Evolutionary conservation across 257 asterid species (phyloP), one percentile per base, ranked within the genome.

Genomic region (Solanum clarkiae): DNA sequence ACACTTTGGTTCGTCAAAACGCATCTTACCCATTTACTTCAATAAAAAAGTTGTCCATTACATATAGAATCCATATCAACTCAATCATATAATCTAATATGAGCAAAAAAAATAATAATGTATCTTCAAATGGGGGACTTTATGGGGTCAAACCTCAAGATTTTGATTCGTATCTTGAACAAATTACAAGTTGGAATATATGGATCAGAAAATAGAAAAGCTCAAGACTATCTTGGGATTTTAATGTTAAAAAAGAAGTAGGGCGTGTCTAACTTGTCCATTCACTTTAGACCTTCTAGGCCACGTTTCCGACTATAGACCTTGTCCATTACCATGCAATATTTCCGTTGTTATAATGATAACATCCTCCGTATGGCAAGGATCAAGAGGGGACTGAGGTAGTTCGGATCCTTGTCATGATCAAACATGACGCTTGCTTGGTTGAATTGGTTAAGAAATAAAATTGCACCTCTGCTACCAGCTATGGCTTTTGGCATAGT

Each of bases 41-140:
- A 66, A 15, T 66, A 15, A 66, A 66, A 29, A 66, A 66, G 32
- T 66, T 66, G 44, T 14, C 18, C 74, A 66, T 16, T n/a, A 60
- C 45, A 68, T 16, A 32, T 8, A 68, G n/a, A 68, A 32, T 68
- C 74, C 74, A 29, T 29, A 66, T 68, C 75, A 68, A 68, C 75
- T 68, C 75, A 15, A 68, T 68, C 36, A 68, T 32, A 68, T 8
- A 29, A 20, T n/a, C 74, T 66, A 66, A 66, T 66, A 15, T 65
- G 32, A 66, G 74, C 32, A 26, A 66, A 15, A 14, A 15, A 2
- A 66, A 12, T 16, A 16, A 65, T 32, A 32, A 2, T 32, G 36
- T 32, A 32, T 32, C 36, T 29, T 66, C 5, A 32, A 7, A 68
- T 65, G 45, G 22, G 32, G 36, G 22, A 68, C 32, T 32, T 16